phyloP scores from a whole-genome alignment of 352 stramenopile genomes.

The Globisporangium megalacanthum region DNA sequence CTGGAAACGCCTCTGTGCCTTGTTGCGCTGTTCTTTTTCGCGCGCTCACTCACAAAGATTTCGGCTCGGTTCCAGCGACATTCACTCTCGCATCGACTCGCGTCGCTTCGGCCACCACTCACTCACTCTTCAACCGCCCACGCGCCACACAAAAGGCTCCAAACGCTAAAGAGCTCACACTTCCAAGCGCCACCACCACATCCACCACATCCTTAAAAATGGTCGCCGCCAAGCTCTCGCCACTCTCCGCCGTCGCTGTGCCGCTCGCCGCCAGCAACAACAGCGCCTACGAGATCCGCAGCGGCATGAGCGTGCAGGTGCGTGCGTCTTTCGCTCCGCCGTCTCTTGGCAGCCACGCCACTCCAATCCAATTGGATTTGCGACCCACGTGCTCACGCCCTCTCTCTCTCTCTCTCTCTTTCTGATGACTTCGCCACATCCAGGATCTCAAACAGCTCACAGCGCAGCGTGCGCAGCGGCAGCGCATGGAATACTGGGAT shows the following conservation, averaged over 20 bases:
- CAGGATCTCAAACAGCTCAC: conserved; percentile 80
- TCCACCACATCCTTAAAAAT: conserved; percentile 13
- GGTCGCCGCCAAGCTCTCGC: conserved; percentile 34
- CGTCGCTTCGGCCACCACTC: neutral
- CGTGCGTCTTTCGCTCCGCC: neutral
- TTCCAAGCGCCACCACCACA: neutral
- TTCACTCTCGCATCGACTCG: no score
- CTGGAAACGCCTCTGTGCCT: no score
- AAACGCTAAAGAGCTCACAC: neutral
- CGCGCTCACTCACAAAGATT: no score
- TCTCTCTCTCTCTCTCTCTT: neutral
- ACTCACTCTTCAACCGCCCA: conserved; percentile 1
- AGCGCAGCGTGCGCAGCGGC: conserved; percentile 53
- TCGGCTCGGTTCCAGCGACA: no score
- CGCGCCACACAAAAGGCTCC: neutral
- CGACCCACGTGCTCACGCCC: conserved; percentile 1
- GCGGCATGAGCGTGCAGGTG: conserved; percentile 81
- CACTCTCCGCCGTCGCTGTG: neutral
- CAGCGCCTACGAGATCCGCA: conserved; percentile 61
- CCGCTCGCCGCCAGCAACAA: conserved; percentile 13
- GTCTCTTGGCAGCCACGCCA: no score
- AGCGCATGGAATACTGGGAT: conserved; percentile 66
- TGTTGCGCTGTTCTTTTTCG: no score
- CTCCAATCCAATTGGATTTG: neutral
- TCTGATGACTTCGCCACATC: neutral